Base-by-base conservation (phyloP, 495 filamentous ascomycete species). In the Choiromyces venosus region DNA sequence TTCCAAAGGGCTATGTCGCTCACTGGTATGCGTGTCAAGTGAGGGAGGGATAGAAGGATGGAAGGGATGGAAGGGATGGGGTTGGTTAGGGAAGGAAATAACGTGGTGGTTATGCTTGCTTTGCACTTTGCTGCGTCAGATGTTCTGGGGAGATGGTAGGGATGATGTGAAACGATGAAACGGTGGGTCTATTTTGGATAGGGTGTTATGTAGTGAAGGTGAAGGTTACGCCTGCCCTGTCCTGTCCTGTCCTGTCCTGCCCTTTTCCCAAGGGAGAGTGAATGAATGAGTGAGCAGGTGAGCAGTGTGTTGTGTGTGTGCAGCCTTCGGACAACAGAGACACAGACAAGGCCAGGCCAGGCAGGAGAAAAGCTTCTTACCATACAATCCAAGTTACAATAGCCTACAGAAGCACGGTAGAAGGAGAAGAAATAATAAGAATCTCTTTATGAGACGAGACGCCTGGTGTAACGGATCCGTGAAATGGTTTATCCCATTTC, bases 11-110 rank as follows among this genome's bases (percentile, higher is more conserved):
- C 18, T 52, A 8, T 9, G n/a, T 52, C 21, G 10, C 7, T 52
- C 5, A 8, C 5, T n/a, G 21, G 44, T 10, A 25, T 52, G 44
- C 21, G 8, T n/a, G 18, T 44, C 18, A 19, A 44, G 40, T 19
- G 44, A 25, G 39, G 39, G 52, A 35, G 37, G 21, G 82, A 84
- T 19, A 84, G 84, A 74, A 86, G 77, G 68, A 61, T 16, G 39
- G 39, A 40, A 35, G 37, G 21, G 82, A 84, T 19, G 84, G 84
- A 74, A 86, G 77, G 68, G 78, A 65, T 74, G 71, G 46, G 46
- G 33, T 71, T 69, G 75, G 75, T 21, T 37, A 65, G 14, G 52
- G 40, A 39, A 70, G 73, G 56, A 67, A 21, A 21, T 73, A 36
- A 33, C 42, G 69, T 33, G 38, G 36, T 33, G 39, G 71, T 14